Conservation (phyloP, 441 rosid genomes). For the Isatis lusitanica region DNA sequence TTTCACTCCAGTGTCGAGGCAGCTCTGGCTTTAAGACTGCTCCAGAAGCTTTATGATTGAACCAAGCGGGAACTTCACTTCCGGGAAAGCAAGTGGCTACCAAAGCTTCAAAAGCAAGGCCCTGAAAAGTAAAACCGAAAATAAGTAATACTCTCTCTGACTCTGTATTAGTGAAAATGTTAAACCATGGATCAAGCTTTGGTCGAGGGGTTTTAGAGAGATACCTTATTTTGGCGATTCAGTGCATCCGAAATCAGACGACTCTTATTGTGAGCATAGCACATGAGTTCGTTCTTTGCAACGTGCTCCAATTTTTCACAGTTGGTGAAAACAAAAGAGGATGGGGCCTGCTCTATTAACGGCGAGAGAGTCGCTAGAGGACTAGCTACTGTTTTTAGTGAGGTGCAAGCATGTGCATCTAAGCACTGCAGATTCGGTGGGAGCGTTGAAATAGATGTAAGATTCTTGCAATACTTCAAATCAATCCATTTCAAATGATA, state of each 20-base stretch:
- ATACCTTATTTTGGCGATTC: constrained; percentile 15
- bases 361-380: not conserved
- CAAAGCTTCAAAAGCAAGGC: too few species aligned
- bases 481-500: not conserved
- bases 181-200: too few species aligned
- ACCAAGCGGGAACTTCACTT: too few species aligned
- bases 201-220: not conserved
- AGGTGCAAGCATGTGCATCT: not conserved
- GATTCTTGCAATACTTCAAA: not conserved
- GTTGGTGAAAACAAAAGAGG: not conserved
- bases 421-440: not conserved
- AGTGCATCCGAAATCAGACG: not conserved
- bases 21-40: too few species aligned
- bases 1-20: not conserved
- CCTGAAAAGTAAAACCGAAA: too few species aligned
- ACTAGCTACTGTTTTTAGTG: not conserved
- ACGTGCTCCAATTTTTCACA: constrained; percentile 3
- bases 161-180: too few species aligned
- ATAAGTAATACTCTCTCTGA: not conserved
- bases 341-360: not conserved
- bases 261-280: constrained; percentile 1
- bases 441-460: constrained; percentile 1
- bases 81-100: too few species aligned
- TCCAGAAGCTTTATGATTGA: too few species aligned
- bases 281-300: constrained; percentile 8